These are phyloP conservation scores for Pythium scleroteichum DNA, from an alignment of 352 stramenopile species.

Conservation along the genomic window DNA sequence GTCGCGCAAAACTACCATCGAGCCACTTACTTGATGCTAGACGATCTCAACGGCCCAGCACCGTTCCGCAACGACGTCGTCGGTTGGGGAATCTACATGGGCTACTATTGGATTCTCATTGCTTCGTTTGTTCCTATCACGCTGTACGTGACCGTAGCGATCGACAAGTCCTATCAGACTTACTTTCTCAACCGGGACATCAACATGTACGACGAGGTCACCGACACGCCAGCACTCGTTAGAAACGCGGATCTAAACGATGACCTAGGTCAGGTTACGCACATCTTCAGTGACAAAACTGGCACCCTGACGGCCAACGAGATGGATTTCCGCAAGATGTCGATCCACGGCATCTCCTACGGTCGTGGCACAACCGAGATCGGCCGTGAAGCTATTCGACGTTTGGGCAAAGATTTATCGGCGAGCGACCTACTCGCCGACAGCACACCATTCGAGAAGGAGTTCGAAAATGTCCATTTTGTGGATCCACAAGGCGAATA, in stretches of 20 bases:
- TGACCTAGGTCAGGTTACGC: conserved; percentile 84
- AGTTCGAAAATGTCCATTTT: conserved; percentile 81
- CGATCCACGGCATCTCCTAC: conserved; percentile 79
- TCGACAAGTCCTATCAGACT: conserved; percentile 87
- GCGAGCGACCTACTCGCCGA: conserved; percentile 75
- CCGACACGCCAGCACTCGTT: conserved; percentile 77
- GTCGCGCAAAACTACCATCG: conserved; percentile 54
- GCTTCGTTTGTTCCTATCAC: conserved; percentile 88
- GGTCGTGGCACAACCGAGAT: conserved; percentile 85
- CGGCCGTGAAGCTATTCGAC: conserved; percentile 65
- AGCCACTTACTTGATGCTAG: conserved; percentile 71
- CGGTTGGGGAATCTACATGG: conserved; percentile 75
- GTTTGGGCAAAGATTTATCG: conserved; percentile 75
- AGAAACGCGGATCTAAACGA: conserved; percentile 87
- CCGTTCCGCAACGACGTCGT: conserved; percentile 76
- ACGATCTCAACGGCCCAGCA: conserved; percentile 56
- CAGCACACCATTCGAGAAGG: conserved; percentile 48
- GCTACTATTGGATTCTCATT: conserved; percentile 90
- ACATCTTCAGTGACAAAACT: conserved; percentile 90
- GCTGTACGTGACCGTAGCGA: conserved; percentile 86
- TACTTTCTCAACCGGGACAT: conserved; percentile 88
- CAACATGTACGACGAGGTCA: conserved; percentile 79
- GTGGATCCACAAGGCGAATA: conserved; percentile 74
- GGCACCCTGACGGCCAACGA: conserved; percentile 85
- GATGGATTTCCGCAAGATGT: conserved; percentile 91